Percentiles rank a stretch among this genome's conserved stretches.
phyloP scores from a whole-genome alignment of 768 basidiomycete genomes.

The Nidula microcarpa region DNA sequence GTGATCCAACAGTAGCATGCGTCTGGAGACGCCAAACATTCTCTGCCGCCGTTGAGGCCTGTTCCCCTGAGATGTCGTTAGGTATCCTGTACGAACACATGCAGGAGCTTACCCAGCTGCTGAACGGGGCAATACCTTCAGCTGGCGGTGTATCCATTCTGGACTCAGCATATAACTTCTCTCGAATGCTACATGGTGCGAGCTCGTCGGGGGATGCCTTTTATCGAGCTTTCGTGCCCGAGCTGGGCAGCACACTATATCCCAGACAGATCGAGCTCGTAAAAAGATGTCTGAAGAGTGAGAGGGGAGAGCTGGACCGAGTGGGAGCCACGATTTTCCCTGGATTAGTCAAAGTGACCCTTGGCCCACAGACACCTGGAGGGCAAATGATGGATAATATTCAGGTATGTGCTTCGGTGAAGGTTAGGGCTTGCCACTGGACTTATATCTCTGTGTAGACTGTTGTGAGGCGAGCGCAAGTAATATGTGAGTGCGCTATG shows the following conservation, averaged over 20 bases:
- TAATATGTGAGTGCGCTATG: slow-evolving; percentile 82
- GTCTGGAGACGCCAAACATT: slow-evolving; percentile 92
- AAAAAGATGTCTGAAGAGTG: slow-evolving; percentile 75
- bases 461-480: slow-evolving; percentile 81
- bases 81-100: slow-evolving; percentile 71
- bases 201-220: slow-evolving; percentile 69
- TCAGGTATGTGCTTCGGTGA: slow-evolving; percentile 34
- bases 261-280: slow-evolving; percentile 82
- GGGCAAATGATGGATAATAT: slow-evolving; percentile 40
- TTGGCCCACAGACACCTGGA: slow-evolving; percentile 27
- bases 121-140: slow-evolving; percentile 40
- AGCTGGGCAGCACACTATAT: slow-evolving; percentile 69
- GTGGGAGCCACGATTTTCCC: slow-evolving; percentile 88
- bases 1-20: slow-evolving; percentile 83
- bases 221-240: slow-evolving; percentile 85
- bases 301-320: slow-evolving; percentile 66
- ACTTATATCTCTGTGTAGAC: slow-evolving; percentile 29
- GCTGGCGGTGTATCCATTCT: slow-evolving; percentile 55
- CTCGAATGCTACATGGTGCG: slow-evolving; percentile 82
- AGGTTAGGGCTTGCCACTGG: slow-evolving; percentile 5
- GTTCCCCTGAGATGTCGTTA: slow-evolving; percentile 66
- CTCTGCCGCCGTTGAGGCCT: slow-evolving; percentile 77
- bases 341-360: slow-evolving; percentile 78
- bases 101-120: slow-evolving; percentile 54
- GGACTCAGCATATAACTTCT: slow-evolving; percentile 74